Conservation (phyloP, 1,139 yeast species). For the Citeromyces siamensis region DNA sequence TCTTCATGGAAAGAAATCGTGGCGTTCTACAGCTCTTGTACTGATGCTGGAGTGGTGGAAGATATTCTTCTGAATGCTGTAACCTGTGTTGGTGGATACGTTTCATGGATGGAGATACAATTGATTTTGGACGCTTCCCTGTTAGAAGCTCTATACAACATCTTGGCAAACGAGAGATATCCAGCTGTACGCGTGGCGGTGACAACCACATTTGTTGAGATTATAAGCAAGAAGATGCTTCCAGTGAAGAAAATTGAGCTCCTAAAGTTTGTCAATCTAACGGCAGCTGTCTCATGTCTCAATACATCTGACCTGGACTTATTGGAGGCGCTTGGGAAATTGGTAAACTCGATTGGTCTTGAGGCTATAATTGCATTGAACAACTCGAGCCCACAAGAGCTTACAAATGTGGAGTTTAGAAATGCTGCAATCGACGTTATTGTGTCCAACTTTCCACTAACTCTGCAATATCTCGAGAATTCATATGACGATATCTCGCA, state of each 20-base stretch:
- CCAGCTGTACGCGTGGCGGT: conserved; percentile 30
- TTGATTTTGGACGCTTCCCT: conserved; percentile 61
- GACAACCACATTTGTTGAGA: conserved; percentile 61
- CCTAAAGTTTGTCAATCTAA: conserved; percentile 54
- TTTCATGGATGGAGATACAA: conserved; percentile 90
- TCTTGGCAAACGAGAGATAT: conserved; percentile 26
- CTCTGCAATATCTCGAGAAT: conserved; percentile 58
- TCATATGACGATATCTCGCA: conserved; percentile 84
- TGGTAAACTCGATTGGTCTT: conserved; percentile 61
- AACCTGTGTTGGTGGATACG: conserved; percentile 69
- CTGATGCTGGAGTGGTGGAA: conserved; percentile 16
- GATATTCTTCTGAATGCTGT: conserved; percentile 51
- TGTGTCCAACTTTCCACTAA: conserved; percentile 58
- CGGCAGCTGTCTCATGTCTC: conserved; percentile 33
- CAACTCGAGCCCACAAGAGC: conserved; percentile 23
- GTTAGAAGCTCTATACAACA: conserved; percentile 49
- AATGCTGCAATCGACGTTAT: conserved; percentile 33
- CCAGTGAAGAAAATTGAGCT: conserved; percentile 77
- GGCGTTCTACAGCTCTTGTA: conserved; percentile 15
- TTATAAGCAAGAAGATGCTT: conserved; percentile 85
- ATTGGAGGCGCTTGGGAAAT: conserved; percentile 58
- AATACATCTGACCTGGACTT: conserved; percentile 32
- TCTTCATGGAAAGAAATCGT: conserved; percentile 59
- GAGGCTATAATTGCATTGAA: conserved; percentile 65
- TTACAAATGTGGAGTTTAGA: conserved; percentile 21